A percentile compares a stretch with the other conserved stretches of the same genome.
phyloP scores from a whole-genome alignment of 164 flowering plant species.

The Stephania cephalantha region DNA sequence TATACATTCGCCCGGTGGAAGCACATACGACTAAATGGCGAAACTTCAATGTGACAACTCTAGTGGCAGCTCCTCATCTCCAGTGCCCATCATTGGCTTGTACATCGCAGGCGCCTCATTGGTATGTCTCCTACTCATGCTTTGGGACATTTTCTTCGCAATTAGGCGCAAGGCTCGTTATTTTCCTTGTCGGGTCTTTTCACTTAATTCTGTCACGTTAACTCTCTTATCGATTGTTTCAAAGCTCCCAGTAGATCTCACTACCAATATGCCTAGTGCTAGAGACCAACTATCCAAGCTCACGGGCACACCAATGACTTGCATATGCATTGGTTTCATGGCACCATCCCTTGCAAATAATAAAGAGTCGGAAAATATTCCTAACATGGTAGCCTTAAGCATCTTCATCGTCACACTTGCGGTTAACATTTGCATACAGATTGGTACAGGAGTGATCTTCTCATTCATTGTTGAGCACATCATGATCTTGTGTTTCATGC shows the following conservation, averaged over 20 bases:
- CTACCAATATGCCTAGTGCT: not conserved
- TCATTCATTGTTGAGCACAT: not conserved
- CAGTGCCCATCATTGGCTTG: not conserved
- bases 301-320: not conserved
- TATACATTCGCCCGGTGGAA: no score
- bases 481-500: no score
- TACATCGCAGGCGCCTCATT: not conserved
- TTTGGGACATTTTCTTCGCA: not conserved
- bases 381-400: no score
- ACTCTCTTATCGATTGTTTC: constrained; percentile 11
- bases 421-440: not conserved
- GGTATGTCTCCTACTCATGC: not conserved
- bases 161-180: not conserved
- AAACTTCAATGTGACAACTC: not conserved
- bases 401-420: not conserved
- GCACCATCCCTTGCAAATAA: no score
- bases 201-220: constrained; percentile 12
- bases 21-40: not conserved
- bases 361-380: no score
- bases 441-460: not conserved
- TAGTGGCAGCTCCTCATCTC: not conserved
- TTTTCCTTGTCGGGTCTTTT: not conserved
- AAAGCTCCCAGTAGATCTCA: constrained; percentile 17
- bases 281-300: not conserved
- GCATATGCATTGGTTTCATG: not conserved